phyloP scores from a whole-genome alignment of 2,329 filamentous ascomycete genomes.

The Stagonosporopsis cucurbitacearum region DNA sequence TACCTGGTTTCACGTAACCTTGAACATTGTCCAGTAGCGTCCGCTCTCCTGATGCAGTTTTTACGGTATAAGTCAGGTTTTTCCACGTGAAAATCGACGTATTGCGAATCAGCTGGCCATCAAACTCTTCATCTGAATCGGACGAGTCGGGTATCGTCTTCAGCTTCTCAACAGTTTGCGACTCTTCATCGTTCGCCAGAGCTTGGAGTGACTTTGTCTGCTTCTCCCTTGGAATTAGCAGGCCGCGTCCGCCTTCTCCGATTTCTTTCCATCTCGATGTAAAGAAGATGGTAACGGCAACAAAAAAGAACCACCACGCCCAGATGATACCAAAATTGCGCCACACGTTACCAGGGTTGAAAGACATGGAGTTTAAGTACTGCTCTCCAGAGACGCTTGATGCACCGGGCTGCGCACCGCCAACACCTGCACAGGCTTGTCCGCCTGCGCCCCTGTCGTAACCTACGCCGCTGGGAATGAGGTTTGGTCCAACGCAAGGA shows the following conservation, averaged over 20 bases:
- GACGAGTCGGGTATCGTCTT: background rate
- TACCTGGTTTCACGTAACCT: slow-evolving; percentile 51
- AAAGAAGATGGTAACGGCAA: slow-evolving; percentile 62
- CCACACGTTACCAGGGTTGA: slow-evolving; percentile 31
- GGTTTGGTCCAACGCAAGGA: background rate
- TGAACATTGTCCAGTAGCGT: slow-evolving; percentile 59
- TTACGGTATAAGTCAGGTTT: slow-evolving; percentile 64
- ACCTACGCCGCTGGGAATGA: background rate
- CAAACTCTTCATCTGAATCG: slow-evolving; percentile 22
- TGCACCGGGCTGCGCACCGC: background rate
- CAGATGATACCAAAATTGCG: slow-evolving; percentile 53
- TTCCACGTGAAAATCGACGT: slow-evolving; percentile 65
- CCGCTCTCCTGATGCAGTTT: slow-evolving; percentile 46
- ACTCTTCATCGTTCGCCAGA: background rate
- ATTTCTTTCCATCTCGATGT: slow-evolving; percentile 56
- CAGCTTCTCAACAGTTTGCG: background rate
- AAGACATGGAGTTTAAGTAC: slow-evolving; percentile 53
- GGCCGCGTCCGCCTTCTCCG: slow-evolving; percentile 62
- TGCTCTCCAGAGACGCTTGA: slow-evolving; percentile 47
- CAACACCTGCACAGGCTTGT: background rate
- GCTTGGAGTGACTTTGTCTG: background rate
- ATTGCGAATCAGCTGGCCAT: slow-evolving; percentile 62
- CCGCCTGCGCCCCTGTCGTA: background rate
- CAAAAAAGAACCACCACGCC: slow-evolving; percentile 51
- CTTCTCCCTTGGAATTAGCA: slow-evolving; percentile 52